Percentiles rank a stretch among this genome's conserved stretches.
These are phyloP conservation scores for Serendipita sp. DNA, from an alignment of 768 basidiomycete genomes.

Conservation along the genomic window DNA sequence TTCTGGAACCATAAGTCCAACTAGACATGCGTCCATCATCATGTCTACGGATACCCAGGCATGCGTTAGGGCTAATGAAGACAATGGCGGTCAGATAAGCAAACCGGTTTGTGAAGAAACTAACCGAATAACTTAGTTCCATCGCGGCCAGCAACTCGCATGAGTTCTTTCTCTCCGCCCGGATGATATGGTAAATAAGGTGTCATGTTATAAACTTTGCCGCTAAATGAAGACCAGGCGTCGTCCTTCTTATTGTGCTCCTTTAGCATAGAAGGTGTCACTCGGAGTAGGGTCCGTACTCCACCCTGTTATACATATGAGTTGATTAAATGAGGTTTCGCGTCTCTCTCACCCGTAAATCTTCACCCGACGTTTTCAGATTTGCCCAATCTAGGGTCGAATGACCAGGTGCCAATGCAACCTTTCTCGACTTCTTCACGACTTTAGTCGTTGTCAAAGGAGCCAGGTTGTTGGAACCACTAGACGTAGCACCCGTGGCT, in stretches of 20 bases:
- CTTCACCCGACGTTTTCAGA: conserved; percentile 61
- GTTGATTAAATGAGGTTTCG: conserved; percentile 2
- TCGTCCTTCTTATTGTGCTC: conserved; percentile 70
- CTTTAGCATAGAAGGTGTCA: conserved; percentile 64
- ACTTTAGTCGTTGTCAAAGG: conserved; percentile 49
- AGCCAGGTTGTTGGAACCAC: conserved; percentile 21
- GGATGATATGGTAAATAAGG: conserved; percentile 85
- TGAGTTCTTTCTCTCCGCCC: conserved; percentile 83
- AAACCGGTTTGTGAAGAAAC: conserved; percentile 17
- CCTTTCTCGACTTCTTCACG: conserved; percentile 58
- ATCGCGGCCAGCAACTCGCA: conserved; percentile 90
- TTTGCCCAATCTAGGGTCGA: conserved; percentile 90
- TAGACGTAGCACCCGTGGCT: not conserved
- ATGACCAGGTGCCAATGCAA: conserved; percentile 79
- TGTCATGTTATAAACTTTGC: conserved; percentile 94
- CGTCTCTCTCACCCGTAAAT: conserved; percentile 44
- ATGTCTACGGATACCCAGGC: conserved; percentile 95
- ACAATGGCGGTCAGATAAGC: not conserved
- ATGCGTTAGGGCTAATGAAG: conserved; percentile 59
- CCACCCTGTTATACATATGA: conserved; percentile 32
- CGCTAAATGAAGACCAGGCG: conserved; percentile 84
- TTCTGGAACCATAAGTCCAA: conserved; percentile 77
- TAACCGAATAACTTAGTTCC: conserved; percentile 88
- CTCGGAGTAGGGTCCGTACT: conserved; percentile 45
- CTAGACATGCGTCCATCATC: conserved; percentile 85